Evolutionary conservation across 257 asterid species (phyloP).

Genomic region (Solanum corneliomulleri): DNA sequence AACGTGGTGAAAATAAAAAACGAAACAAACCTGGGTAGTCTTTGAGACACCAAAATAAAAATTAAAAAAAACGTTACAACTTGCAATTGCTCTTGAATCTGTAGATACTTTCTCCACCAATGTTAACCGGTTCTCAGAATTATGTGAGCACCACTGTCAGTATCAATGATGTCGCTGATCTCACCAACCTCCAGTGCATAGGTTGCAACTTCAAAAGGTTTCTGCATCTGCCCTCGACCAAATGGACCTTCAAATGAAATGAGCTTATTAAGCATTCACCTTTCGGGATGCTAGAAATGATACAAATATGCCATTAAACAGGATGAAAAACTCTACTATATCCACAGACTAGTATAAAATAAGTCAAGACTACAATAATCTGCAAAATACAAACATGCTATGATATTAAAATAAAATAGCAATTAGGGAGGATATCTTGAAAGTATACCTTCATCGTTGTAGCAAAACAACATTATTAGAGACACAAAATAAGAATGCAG

Average conservation of each 20-base stretch:
- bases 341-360: neutral
- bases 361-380: neutral
- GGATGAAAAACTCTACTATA: neutral
- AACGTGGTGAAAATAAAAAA: too few relatives aligned
- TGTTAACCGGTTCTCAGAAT: constrained; percentile 48
- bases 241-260: constrained; percentile 41
- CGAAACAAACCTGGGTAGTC: neutral
- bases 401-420: neutral
- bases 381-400: neutral
- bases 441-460: neutral
- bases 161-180: constrained; percentile 68
- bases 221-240: constrained; percentile 89
- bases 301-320: neutral
- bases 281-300: neutral
- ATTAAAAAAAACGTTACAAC: neutral
- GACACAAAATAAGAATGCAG: neutral
- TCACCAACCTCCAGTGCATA: constrained; percentile 62
- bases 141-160: constrained; percentile 91
- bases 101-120: neutral
- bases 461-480: neutral
- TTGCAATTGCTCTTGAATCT: neutral
- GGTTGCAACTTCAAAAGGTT: constrained; percentile 74
- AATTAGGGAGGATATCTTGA: neutral
- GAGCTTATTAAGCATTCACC: neutral
- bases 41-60: neutral